A percentile compares a stretch with the other conserved stretches of the same genome.
These are phyloP conservation scores for Crotalaria pallida DNA, from an alignment of 306 rosid genomes.

Conservation along the genomic window DNA sequence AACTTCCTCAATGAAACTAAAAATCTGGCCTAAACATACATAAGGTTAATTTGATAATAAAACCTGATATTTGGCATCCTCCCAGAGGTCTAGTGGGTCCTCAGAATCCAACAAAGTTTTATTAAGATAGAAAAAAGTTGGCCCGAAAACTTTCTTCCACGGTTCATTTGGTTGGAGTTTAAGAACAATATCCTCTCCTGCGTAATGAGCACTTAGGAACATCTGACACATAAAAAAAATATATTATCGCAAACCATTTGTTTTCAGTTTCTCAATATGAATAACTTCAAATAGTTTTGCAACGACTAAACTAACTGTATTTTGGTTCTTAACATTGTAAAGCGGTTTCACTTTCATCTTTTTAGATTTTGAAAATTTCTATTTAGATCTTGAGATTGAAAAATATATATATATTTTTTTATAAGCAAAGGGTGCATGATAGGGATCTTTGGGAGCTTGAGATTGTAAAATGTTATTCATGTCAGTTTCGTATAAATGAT, in stretches of 20 bases:
- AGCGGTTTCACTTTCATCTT: too few species aligned
- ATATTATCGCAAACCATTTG: not conserved
- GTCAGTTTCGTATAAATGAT: too few species aligned
- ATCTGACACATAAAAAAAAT: constrained; percentile 41
- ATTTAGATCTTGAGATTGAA: too few species aligned
- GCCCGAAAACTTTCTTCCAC: constrained; percentile 93
- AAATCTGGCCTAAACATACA: not conserved
- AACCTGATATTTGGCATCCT: constrained; percentile 82
- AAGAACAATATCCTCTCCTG: constrained; percentile 75
- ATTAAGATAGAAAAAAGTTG: constrained; percentile 63
- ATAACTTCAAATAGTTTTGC: not conserved
- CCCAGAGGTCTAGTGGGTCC: constrained; percentile 49
- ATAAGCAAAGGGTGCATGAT: too few species aligned
- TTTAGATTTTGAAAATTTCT: too few species aligned
- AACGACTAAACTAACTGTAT: not conserved
- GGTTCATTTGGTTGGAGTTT: constrained; percentile 53
- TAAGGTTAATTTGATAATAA: not conserved
- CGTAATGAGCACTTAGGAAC: constrained; percentile 85
- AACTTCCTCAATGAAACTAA: not conserved
- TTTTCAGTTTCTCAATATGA: not conserved
- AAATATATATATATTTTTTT: too few species aligned
- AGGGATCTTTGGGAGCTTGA: too few species aligned
- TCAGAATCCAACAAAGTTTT: constrained; percentile 34
- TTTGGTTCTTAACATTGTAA: too few species aligned
- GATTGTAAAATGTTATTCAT: too few species aligned